Evolutionary conservation across 2,329 filamentous ascomycete species (phyloP).

Genomic region (Penicillium sumatraense): DNA sequence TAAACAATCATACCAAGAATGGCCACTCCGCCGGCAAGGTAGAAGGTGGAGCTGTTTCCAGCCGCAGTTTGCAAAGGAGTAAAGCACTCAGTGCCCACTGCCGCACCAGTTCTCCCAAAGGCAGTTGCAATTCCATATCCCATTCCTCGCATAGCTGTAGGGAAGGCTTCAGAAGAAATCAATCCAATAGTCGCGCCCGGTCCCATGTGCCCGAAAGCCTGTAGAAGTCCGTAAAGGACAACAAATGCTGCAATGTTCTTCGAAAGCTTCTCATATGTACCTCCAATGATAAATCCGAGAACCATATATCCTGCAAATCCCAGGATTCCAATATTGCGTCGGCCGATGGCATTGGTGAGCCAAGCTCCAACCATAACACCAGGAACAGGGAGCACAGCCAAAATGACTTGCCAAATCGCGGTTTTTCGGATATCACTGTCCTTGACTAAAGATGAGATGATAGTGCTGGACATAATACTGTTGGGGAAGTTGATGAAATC

Average conservation of each 20-base stretch:
- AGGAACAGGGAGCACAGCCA: slow-evolving; percentile 38
- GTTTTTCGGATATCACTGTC: slow-evolving; percentile 38
- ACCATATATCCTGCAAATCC: slow-evolving; percentile 36
- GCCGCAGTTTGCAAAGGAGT: slow-evolving; percentile 34
- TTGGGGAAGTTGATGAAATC: slow-evolving; percentile 46
- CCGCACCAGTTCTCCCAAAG: slow-evolving; percentile 41
- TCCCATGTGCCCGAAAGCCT: slow-evolving; percentile 40
- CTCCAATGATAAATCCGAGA: slow-evolving; percentile 39
- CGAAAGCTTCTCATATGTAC: slow-evolving; percentile 31
- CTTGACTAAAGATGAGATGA: slow-evolving; percentile 38
- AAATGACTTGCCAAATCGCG: slow-evolving; percentile 41
- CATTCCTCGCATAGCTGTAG: slow-evolving; percentile 39
- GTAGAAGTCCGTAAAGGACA: slow-evolving; percentile 39
- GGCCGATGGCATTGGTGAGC: slow-evolving; percentile 38
- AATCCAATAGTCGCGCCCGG: slow-evolving; percentile 40
- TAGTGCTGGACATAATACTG: slow-evolving; percentile 41
- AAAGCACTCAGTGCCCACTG: slow-evolving; percentile 41
- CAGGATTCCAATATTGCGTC: slow-evolving; percentile 34
- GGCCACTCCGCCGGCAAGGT: slow-evolving; percentile 34
- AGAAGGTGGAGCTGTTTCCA: slow-evolving; percentile 38
- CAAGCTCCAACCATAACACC: slow-evolving; percentile 39
- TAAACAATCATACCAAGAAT: slow-evolving; percentile 36
- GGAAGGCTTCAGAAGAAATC: slow-evolving; percentile 38
- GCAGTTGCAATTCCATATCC: slow-evolving; percentile 39
- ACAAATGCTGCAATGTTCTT: slow-evolving; percentile 38